A percentile compares a stretch with the other conserved stretches of the same genome.
phyloP scores from a whole-genome alignment of 768 basidiomycete genomes.

The Coprinellus micaceus region DNA sequence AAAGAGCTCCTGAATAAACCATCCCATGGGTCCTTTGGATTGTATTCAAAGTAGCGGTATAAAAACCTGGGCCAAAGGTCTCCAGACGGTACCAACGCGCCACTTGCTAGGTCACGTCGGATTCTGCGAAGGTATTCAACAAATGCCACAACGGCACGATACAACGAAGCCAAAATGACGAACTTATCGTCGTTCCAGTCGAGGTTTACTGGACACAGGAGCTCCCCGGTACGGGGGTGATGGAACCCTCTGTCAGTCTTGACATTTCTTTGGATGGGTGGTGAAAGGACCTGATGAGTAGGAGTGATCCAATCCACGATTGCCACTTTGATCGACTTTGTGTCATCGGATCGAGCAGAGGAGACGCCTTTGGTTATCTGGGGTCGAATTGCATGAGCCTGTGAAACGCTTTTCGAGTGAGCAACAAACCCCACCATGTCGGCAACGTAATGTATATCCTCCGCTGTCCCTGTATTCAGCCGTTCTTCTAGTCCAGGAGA shows the following conservation, averaged over 20 bases:
- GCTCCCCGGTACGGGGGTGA: constrained; percentile 11
- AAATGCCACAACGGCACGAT: too few relatives aligned
- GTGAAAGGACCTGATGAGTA: constrained; percentile 10
- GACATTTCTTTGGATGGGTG: constrained; percentile 8
- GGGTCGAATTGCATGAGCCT: too few relatives aligned
- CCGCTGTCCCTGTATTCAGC: background rate
- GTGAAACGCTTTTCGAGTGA: too few relatives aligned
- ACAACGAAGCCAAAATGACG: background rate
- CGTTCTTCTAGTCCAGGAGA: background rate
- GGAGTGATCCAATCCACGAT: constrained; percentile 24
- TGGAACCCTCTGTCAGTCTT: constrained; percentile 12
- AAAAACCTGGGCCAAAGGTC: constrained; percentile 25
- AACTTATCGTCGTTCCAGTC: constrained; percentile 8
- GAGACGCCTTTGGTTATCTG: constrained; percentile 24
- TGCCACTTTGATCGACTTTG: constrained; percentile 15
- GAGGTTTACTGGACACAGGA: constrained; percentile 13
- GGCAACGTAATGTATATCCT: background rate
- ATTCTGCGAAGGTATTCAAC: too few relatives aligned
- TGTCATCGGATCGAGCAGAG: constrained; percentile 18
- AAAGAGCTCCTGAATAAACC: too few relatives aligned
- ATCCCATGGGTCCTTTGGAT: constrained; percentile 24
- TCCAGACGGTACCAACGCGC: constrained; percentile 13
- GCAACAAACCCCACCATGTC: background rate
- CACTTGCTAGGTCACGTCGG: constrained; percentile 2
- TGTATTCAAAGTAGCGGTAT: constrained; percentile 16